Evolutionary conservation across 495 filamentous ascomycete genomes (phyloP).

Genomic region (Aspergillus diversus): DNA sequence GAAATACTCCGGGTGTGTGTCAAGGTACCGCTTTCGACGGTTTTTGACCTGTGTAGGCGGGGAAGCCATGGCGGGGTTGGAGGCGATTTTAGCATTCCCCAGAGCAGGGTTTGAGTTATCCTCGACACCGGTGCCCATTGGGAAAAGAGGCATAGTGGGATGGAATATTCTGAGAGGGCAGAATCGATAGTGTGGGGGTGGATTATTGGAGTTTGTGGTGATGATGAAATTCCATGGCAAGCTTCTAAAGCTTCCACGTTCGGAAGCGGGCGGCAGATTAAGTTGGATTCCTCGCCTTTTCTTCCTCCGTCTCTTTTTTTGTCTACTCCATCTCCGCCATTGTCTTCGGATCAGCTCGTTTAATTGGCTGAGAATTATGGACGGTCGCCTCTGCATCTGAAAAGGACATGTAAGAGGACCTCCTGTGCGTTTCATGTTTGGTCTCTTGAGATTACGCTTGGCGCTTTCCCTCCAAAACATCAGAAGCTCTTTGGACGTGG

Average conservation of each 20-base stretch:
- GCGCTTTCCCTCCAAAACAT: not conserved
- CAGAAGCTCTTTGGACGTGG: not conserved
- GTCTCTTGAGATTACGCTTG: conserved; percentile 11
- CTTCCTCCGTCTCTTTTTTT: not conserved
- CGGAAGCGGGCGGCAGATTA: conserved; percentile 39
- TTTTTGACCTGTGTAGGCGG: conserved; percentile 53
- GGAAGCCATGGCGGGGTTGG: conserved; percentile 11
- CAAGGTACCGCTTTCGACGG: conserved; percentile 66
- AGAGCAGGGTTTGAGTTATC: conserved; percentile 17
- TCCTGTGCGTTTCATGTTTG: conserved; percentile 20
- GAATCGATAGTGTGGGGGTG: conserved; percentile 4
- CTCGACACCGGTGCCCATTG: conserved; percentile 35
- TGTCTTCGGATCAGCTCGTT: not conserved
- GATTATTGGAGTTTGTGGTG: not conserved
- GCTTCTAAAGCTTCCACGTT: not conserved
- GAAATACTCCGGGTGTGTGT: conserved; percentile 67
- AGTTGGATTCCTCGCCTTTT: not conserved
- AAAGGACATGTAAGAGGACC: conserved; percentile 27
- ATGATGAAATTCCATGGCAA: not conserved
- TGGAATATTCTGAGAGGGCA: not conserved
- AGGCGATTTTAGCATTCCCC: conserved; percentile 9
- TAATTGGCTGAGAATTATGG: conserved; percentile 20
- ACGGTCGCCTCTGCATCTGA: conserved; percentile 20
- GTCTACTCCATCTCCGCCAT: not conserved
- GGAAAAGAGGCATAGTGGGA: conserved; percentile 45